Base-by-base conservation (phyloP, 257 asterid genomes). In the Mentha longifolia region DNA sequence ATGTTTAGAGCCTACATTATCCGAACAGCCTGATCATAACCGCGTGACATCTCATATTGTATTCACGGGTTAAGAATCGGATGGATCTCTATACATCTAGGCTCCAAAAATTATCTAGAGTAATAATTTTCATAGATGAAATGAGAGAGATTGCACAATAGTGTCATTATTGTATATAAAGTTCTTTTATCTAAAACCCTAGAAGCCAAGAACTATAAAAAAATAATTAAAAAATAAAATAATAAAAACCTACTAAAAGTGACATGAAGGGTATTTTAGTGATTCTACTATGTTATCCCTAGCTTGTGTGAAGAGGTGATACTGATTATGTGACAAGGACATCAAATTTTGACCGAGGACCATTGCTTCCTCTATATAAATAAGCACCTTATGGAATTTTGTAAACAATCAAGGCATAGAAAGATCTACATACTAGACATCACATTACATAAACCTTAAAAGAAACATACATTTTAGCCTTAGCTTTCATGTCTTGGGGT, bases 241-340 rank as follows among this genome's bases (percentile, higher is more conserved):
- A n/a, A n/a, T n/a, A n/a, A n/a, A n/a, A n/a, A n/a, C n/a, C 39
- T 35, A 35, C 1, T 17, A 6, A n/a, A 8, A 15, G 16, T 33
- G 1, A 1, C 17, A 14, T 8, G 35, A n/a, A 39, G 85, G 85
- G 65, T 62, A 70, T 6, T 76, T 61, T 14, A 17, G 88, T 81
- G 76, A 74, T 61, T 77, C 0, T 13, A 28, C 16, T 7, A 16
- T 35, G 72, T 13, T 45, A 45, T 80, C 77, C 74, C 77, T 79
- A 57, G 76, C 50, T 66, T 52, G 62, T 39, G 57, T 57, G 68
- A 78, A 65, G 68, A 63, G 52, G 54, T 41, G 74, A 75, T 65
- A 69, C 20, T 63, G 80, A 76, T 71, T 68, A 84, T 58, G 69
- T 79, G 87, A 84, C 43, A 80, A 73, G 6, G 91, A 88, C 91